Base-by-base conservation (phyloP, 2,329 filamentous ascomycete species). In the Colletotrichum phormii region DNA sequence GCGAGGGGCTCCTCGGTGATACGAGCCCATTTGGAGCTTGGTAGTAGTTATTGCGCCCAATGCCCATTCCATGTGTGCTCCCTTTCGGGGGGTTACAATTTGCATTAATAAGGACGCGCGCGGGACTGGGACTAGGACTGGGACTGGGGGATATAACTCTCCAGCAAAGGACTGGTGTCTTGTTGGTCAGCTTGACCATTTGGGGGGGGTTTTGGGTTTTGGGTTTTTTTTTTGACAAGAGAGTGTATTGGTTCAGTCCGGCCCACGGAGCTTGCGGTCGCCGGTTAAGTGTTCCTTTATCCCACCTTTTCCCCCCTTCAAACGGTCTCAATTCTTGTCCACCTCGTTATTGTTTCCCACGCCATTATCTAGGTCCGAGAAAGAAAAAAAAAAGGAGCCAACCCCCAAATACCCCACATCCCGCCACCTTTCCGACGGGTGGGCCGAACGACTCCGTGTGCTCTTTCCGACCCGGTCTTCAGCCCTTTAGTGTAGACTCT, bases 361-460 rank as follows among this genome's bases (percentile, higher is more conserved):
- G 46, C 46, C 59, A 26, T 46, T 61, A 26, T 5, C 18, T 46
- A 29, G 37, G 15, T 35, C 8, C 42, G 33, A 29, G 5, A 4
- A 15, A 26, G 26, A 7, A 4, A n/a, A 24, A 24, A 46, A 60
- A 60, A 22, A 64, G 35, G 35, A 33, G 26, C 22, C 12, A 15
- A 42, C 15, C 58, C 58, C 64, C 59, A 22, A 26, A 51, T 49
- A 70, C 70, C 70, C 70, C 70, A 72, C 70, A 64, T 70, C 33
- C 70, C 70, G 69, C 64, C 54, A 60, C 42, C 57, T 49, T 64
- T 67, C 70, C 58, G 66, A 59, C 66, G 49, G 59, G 65, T 72
- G 66, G 65, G 65, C 70, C 65, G 59, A 60, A 46, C 63, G 53
- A 33, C 63, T 53, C 35, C 18, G 53, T 29, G 3, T 33, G 49